Percentiles rank a stretch among this genome's conserved stretches.
phyloP scores from a whole-genome alignment of 352 stramenopile species.

The Pythium oligandrum region DNA sequence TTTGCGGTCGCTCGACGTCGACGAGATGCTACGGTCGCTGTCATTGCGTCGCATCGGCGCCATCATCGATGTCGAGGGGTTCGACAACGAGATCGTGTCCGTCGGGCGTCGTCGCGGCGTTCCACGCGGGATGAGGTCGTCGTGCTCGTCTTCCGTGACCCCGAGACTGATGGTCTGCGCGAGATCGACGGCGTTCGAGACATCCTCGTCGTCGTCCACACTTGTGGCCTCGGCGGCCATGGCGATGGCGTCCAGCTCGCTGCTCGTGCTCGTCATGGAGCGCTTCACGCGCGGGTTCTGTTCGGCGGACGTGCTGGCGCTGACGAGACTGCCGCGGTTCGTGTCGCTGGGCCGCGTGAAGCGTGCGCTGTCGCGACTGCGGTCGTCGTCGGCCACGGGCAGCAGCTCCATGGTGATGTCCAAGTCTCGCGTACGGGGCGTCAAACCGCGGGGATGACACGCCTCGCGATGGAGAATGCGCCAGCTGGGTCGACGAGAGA shows the following conservation, averaged over 20 bases:
- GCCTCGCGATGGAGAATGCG: too few species aligned
- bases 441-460: neutral
- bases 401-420: neutral
- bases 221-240: neutral
- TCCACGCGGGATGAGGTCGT: too few species aligned
- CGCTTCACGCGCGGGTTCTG: too few species aligned
- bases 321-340: conserved; percentile 1
- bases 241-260: neutral
- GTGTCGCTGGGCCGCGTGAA: conserved; percentile 1
- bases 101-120: conserved; percentile 1
- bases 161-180: too few species aligned
- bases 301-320: neutral
- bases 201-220: neutral
- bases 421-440: too few species aligned
- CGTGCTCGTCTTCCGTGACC: too few species aligned
- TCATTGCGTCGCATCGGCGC: conserved; percentile 11
- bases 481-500: too few species aligned
- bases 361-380: neutral
- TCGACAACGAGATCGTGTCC: neutral
- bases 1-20: conserved; percentile 11
- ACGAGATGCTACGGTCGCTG: conserved; percentile 12
- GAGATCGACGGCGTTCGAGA: neutral
- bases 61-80: conserved; percentile 1
- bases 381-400: neutral
- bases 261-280: neutral